phyloP scores from a whole-genome alignment of 2,329 filamentous ascomycete genomes.

The Kalmusia sp. region DNA sequence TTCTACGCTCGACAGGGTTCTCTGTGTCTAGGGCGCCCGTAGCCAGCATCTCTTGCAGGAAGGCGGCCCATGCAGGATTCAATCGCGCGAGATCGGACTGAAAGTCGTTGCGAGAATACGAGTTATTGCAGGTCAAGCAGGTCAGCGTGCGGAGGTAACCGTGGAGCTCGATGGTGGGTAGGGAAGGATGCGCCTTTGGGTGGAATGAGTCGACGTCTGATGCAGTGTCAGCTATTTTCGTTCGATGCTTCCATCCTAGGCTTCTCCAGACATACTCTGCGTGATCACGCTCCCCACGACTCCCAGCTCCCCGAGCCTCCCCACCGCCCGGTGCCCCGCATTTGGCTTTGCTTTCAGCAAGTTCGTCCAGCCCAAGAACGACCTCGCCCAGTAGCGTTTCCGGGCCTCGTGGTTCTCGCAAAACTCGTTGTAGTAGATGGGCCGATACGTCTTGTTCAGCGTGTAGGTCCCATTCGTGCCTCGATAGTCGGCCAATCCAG shows the following conservation, averaged over 20 bases:
- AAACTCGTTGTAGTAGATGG: constrained; percentile 95
- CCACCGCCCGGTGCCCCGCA: constrained; percentile 77
- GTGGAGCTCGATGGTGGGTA: constrained; percentile 85
- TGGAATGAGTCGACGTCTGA: constrained; percentile 95
- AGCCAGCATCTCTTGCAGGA: constrained; percentile 74
- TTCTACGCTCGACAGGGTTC: constrained; percentile 71
- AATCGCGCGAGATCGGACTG: constrained; percentile 77
- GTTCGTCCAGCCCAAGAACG: constrained; percentile 90
- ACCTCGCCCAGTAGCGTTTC: constrained; percentile 95
- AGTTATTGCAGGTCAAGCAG: constrained; percentile 78
- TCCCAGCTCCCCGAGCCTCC: constrained; percentile 74
- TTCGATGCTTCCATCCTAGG: neutral
- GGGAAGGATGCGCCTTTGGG: constrained; percentile 72
- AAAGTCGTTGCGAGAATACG: constrained; percentile 75
- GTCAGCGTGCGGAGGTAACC: constrained; percentile 84
- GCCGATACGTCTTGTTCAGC: constrained; percentile 86
- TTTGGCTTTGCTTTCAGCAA: constrained; percentile 83
- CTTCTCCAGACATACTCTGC: constrained; percentile 64
- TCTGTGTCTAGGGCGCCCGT: constrained; percentile 80
- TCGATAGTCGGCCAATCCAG: constrained; percentile 90
- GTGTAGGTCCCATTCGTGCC: constrained; percentile 91
- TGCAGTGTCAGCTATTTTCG: constrained; percentile 6
- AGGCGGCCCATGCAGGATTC: constrained; percentile 85
- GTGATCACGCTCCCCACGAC: constrained; percentile 81
- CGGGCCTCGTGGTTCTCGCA: constrained; percentile 79